Evolutionary conservation across 2,329 filamentous ascomycete genomes (phyloP), one percentile per base, ranked within the genome.

Genomic region (Diaporthe sp.): DNA sequence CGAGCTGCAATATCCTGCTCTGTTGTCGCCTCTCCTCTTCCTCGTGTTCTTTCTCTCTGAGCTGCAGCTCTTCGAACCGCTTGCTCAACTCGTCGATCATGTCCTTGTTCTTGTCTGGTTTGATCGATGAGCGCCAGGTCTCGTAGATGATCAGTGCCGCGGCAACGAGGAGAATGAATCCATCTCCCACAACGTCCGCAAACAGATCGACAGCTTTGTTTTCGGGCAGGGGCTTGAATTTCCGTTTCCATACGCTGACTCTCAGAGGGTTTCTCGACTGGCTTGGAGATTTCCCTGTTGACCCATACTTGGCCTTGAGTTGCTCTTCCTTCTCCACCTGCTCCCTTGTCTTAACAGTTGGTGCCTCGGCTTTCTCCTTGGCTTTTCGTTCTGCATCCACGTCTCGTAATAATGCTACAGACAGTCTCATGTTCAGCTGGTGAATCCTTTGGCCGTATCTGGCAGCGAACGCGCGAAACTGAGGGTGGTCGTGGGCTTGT

Each of bases 171-270:
- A 93, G 85, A 75, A 93, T 92, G 79, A 93, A 93, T 22, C 85
- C 83, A 77, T 93, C 91, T 54, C 91, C 91, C 67, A 91, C 84
- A 22, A 93, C 91, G 78, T 93, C 91, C 55, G 91, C 91, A 78
- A 93, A 93, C 10, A 93, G 83, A 78, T 92, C 91, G 15, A 93
- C 91, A 12, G 91, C 91, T 82, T 92, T 93, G 22, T 82, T 86
- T 79, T 93, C 91, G 13, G 91, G 90, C n/a, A 93, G 83, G 9
- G 90, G 82, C 69, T 91, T 85, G 79, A 93, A 93, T 79, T 89
- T 90, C 74, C 91, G 88, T 75, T 80, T 87, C 91, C 91, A 93
- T 15, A 92, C 84, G 77, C 87, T 92, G 25, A 68, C 13, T 58
- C 40, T 74, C 67, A 71, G 76, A 73, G 76, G 70, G 68, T 78